These are phyloP conservation scores for Chalaropsis thielavioides DNA, from an alignment of 2,329 filamentous ascomycete species.

Conservation along the genomic window DNA sequence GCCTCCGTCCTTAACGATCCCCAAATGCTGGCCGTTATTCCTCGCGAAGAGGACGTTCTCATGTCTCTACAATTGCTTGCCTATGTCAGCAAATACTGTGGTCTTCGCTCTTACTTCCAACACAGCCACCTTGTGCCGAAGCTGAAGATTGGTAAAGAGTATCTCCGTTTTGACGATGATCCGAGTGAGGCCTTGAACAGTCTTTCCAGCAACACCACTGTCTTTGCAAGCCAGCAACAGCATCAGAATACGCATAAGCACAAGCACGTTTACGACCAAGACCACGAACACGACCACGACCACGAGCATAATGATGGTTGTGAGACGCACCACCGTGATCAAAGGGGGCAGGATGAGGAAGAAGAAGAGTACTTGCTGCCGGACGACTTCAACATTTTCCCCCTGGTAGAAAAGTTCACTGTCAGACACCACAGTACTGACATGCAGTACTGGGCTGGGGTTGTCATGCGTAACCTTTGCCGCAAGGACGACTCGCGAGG, in stretches of 20 bases:
- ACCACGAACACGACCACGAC: constrained; percentile 1
- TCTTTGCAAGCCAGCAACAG: background rate
- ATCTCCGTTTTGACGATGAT: constrained; percentile 61
- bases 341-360: constrained; percentile 34
- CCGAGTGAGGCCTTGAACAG: constrained; percentile 20
- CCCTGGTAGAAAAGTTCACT: constrained; percentile 94
- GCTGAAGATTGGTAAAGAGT: constrained; percentile 76
- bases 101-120: constrained; percentile 88
- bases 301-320: background rate
- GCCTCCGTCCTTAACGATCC: constrained; percentile 51
- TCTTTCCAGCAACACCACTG: background rate
- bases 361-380: constrained; percentile 81
- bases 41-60: constrained; percentile 89
- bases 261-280: background rate
- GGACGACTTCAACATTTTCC: constrained; percentile 97
- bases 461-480: constrained; percentile 97
- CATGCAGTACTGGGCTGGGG: constrained; percentile 99
- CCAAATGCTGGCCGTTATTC: constrained; percentile 77
- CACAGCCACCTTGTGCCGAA: constrained; percentile 84
- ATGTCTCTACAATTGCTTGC: constrained; percentile 95
- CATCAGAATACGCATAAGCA: background rate
- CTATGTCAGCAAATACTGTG: constrained; percentile 98
- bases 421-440: constrained; percentile 87
- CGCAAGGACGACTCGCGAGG: constrained; percentile 91
- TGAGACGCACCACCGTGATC: constrained; percentile 1